Evolutionary conservation across 768 basidiomycete species (phyloP).

Genomic region (Trichaptum fuscoviolaceum): DNA sequence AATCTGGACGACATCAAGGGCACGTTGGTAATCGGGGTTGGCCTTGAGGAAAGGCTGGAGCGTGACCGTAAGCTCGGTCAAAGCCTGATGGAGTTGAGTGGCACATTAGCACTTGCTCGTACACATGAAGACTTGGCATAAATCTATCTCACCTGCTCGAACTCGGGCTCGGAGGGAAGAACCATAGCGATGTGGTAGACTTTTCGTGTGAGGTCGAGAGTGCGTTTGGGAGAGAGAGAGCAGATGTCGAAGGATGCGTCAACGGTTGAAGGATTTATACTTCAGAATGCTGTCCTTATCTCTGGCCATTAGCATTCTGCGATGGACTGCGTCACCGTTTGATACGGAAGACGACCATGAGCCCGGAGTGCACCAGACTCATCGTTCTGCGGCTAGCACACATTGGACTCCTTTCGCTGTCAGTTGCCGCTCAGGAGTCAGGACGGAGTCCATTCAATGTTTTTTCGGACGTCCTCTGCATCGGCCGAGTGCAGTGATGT

Average conservation of each 20-base stretch:
- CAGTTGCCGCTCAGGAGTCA: background rate
- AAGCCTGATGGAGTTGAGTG: conserved; percentile 36
- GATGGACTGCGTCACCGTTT: background rate
- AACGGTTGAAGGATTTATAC: background rate
- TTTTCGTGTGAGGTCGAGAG: background rate
- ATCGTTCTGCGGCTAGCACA: background rate
- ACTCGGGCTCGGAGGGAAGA: conserved; percentile 58
- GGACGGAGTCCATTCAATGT: background rate
- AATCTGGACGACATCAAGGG: conserved; percentile 57
- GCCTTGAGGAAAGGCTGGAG: conserved; percentile 59
- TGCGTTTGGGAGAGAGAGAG: background rate
- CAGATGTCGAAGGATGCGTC: background rate
- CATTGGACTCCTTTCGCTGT: background rate
- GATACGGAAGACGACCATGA: background rate
- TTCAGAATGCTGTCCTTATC: background rate
- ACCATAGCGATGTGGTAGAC: conserved; percentile 5
- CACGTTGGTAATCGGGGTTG: conserved; percentile 63
- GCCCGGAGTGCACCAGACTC: conserved; percentile 1
- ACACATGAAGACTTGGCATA: conserved; percentile 7
- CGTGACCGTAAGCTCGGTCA: conserved; percentile 59
- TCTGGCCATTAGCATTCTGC: background rate
- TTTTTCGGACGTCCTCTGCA: background rate
- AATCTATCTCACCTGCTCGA: conserved; percentile 45
- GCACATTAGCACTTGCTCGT: conserved; percentile 3
- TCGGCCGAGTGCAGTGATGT: background rate